Base-by-base conservation (phyloP, 1,284 basidiomycete genomes). In the Vanrija humicola region DNA sequence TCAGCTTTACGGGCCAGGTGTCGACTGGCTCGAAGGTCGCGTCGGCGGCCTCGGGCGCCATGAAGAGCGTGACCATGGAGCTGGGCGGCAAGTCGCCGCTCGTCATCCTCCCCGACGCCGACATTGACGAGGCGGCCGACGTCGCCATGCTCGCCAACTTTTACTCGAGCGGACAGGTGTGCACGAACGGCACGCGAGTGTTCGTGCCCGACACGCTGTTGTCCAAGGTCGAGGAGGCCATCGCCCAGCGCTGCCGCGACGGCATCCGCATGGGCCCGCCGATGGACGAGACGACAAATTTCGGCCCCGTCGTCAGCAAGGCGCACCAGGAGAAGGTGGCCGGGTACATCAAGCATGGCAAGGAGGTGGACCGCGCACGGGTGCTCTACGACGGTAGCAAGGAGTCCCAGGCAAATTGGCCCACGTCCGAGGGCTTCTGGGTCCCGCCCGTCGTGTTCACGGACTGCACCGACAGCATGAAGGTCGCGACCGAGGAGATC, bases 401-500 rank as follows among this genome's bases (percentile, higher is more conserved):
- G 2, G 55, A 51, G 6, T 48, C 43, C 7, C 59, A 52, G 29
- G 18, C 39, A 8, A 34, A 39, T 2, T 28, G 44, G 42, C 57
- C 57, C 4, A 59, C 50, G 5, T 3, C 25, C 3, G 43, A 45
- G 6, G 69, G 68, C 5, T 69, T 55, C 59, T 69, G 64, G 55
- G 63, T 70, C n/a, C 55, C 61, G 26, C 68, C 66, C 3, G 76
- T 76, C 8, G 73, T 78, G 38, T 65, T 78, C 46, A 66, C 66
- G 6, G 70, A 74, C 50, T 70, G 71, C 44, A 68, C 49, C 2
- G 56, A 63, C 48, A 50, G 60, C 16, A 74, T 73, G 74, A 65
- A 62, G 28, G 60, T 70, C 23, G 70, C 73, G 12, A 55, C 66
- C 48, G 73, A 77, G 51, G 72, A 74, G 66, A 79, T 80, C 34